Evolutionary conservation across 805 yeast species (phyloP).

Genomic region (Kluyveromyces dobzhanskii): DNA sequence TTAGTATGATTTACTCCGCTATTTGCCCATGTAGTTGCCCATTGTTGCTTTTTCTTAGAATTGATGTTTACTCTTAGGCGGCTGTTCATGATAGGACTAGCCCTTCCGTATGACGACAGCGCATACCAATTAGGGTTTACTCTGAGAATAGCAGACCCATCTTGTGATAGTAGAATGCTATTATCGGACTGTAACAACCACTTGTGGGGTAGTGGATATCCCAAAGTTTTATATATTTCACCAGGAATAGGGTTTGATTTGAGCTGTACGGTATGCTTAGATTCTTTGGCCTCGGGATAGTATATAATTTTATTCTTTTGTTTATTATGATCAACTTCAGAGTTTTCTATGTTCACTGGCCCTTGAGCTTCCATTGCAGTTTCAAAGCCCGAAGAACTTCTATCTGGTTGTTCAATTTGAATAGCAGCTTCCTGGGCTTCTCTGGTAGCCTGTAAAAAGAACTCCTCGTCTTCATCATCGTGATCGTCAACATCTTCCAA

Average conservation of each 20-base stretch:
- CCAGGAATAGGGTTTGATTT: conserved; percentile 15
- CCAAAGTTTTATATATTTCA: conserved; percentile 20
- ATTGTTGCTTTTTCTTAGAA: conserved; percentile 16
- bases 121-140: conserved; percentile 24
- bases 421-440: background rate
- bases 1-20: conserved; percentile 15
- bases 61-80: conserved; percentile 16
- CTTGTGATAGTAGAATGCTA: conserved; percentile 19
- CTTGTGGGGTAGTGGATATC: conserved; percentile 22
- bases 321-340: conserved; percentile 1
- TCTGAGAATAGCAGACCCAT: conserved; percentile 20
- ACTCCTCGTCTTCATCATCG: conserved; percentile 5
- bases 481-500: conserved; percentile 10
- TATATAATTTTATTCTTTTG: conserved; percentile 5
- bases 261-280: conserved; percentile 8
- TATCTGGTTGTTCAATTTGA: background rate
- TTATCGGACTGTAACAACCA: conserved; percentile 24
- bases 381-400: no score
- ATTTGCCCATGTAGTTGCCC: conserved; percentile 24
- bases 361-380: conserved; percentile 6
- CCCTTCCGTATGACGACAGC: conserved; percentile 15
- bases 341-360: conserved; percentile 10
- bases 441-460: conserved; percentile 4
- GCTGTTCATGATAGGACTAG: conserved; percentile 14
- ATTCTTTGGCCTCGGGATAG: conserved; percentile 11